Base-by-base conservation (phyloP, 164 flowering plant genomes). In the Nelumbo lutea region DNA sequence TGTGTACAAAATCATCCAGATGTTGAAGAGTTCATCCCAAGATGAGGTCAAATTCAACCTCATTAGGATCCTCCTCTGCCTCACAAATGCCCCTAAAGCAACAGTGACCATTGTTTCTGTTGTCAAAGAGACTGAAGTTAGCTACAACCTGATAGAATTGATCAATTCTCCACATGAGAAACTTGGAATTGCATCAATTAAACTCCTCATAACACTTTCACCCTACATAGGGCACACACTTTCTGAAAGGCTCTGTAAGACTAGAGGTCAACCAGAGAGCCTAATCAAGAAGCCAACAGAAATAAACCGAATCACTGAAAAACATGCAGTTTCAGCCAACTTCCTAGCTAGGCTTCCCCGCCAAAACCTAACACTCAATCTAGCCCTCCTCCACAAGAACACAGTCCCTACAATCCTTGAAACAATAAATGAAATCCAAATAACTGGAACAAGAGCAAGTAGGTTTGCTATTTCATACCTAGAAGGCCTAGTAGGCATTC, bases 401-500 rank as follows among this genome's bases (percentile, higher is more conserved):
- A 62, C 70, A 55, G 81, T 85, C 38, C 85, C 90, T 3, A 75
- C 55, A 59, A 67, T 86, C 62, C 74, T 88, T 9, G 68, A 80
- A 60, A 66, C 58, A 42, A 76, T 88, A 59, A 62, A 70, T 58
- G 81, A 80, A 67, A 79, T 88, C 65, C 87, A 80, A 75, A 72
- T 56, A 68, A 79, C 74, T 46, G 89, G 79, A 58, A 79, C 80
- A 66, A 79, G 85, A 79, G 65, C 80, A 71, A 82, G 85, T 82
- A 83, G 83, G 78, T 80, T 77, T 75, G 75, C 82, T 45, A 75
- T 63, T 61, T 73, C 79, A 65, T 90, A 84, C 78, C 74, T 87
- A 38, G 93, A 90, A 73, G 92, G 96, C 13, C 75, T 88, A 42
- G 92, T 88, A 68, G 94, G 96, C 3, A 77, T 82, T 73, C 80